Base-by-base conservation (phyloP, 352 stramenopile species). In the Phytopythium chamaehyphon region DNA sequence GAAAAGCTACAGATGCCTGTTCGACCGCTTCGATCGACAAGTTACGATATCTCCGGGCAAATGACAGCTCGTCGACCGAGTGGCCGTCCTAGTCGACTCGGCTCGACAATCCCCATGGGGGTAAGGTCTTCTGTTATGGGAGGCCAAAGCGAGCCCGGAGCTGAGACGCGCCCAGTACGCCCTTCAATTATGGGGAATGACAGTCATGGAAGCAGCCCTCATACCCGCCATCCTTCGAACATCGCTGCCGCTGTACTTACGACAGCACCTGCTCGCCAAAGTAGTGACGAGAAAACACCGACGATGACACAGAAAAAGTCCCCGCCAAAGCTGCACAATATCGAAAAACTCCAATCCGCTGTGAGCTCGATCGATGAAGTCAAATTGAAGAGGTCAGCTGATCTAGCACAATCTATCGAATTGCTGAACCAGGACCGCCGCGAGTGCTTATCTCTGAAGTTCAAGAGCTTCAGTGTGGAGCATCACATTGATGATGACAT, bases 371-470 rank as follows among this genome's bases (percentile, higher is more conserved):
- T 87, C 42, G 76, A 83, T n/a, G 35, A 51, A 5, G 54, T 63
- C 28, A 88, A 87, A 52, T 47, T 47, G 1, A 40, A 60, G 19
- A 71, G 83, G 21, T 64, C 73, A 1, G 46, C 58, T 24, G 47
- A 61, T 1, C 55, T 91, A 9, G 58, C 66, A 12, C 69, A 68
- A 14, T 60, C 71, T 0, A 51, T 91, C 21, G 52, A 64, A 33
- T 44, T 61, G 1, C 70, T 91, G 7, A 61, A 75, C 9, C 60
- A 86, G 12, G 72, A 82, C 50, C 75, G 81, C 8, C 65, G 61
- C 35, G 62, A 83, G 26, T 88, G 77, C 49, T 53, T 91, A 22
- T 49, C 57, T 2, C 24, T 58, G 38, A 89, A 91, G 51, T 87
- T 74, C 57, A 53, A 64, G 37, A 65, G 68, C 35, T 65, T 88